Base-by-base conservation (phyloP, 305 asterid species). In the Fraxinus dipetala region DNA sequence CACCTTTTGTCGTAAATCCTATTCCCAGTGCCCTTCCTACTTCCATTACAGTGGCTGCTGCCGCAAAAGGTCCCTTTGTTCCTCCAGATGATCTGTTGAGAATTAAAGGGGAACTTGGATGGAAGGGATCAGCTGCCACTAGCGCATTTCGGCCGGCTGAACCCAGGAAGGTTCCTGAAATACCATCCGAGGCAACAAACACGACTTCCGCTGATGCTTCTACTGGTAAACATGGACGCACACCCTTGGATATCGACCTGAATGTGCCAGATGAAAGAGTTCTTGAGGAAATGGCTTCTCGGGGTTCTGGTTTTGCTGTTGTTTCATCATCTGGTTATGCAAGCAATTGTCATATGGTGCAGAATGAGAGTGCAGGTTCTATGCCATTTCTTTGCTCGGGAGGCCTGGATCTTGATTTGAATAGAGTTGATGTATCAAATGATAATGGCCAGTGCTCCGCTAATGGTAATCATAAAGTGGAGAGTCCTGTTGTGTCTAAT, bases 81-180 rank as follows among this genome's bases (percentile, higher is more conserved):
- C 98, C 97, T 59, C 97, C 95, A 10, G 98, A 89, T 28, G 98
- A 94, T 88, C 86, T 95, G 40, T 79, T 96, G 87, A 92, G 94
- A 85, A 89, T 82, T 78, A 96, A 85, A 88, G 96, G 90, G 72
- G 98, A 90, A 80, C 90, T 92, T 72, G 94, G 98, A 28, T 96
- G 99, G 99, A 94, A 91, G 83, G 99, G 99, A 8, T 93, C 99
- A 77, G 98, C 99, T 63, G 93, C 97, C 35, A 96, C 99, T 7
- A 96, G 98, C 83, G 99, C 98, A 56, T 96, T 96, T 85, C 92
- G 98, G 35, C 99, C 98, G 7, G 98, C 98, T n/a, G 99, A 96
- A 83, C 98, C 99, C 69, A 81, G 99, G 76, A 94, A 90, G 86
- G 88, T 83, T 72, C 79, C 81, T 77, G 96, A 90, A 83, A 54